Evolutionary conservation across 2,329 filamentous ascomycete genomes (phyloP), one percentile per base, ranked within the genome.

Genomic region (Aspergillus tubingensis): DNA sequence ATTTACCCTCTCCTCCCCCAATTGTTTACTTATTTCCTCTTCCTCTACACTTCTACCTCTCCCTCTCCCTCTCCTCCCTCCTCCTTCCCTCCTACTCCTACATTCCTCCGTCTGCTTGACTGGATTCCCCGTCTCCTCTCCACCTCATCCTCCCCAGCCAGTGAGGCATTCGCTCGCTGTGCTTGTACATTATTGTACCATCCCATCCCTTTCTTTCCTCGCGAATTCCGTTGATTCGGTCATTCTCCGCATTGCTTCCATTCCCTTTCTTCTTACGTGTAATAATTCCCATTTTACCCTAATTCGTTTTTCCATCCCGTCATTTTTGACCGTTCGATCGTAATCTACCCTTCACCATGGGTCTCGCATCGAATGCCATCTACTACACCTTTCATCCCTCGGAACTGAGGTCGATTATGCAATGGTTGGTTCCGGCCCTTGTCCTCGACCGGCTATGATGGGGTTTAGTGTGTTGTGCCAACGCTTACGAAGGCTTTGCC

Each of bases 321-420:
- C 32, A 36, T 27, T 49, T 19, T 38, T 38, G 50, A 44, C 60
- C 54, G 43, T 54, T 62, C 58, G 60, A 59, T 61, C 51, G 58
- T 68, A 53, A 43, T 50, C 55, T 58, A 32, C 47, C 27, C 47
- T 65, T 68, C 72, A 75, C 50, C 51, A 80, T 80, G 78, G 74
- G 75, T 66, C 64, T 74, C 67, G 68, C 79, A 58, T 73, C 77
- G 58, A 82, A 86, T 68, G 76, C 87, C 61, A 72, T 91, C 64
- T 95, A 94, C 81, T 91, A 88, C 71, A 77, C 88, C 60, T 80
- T 91, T 66, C 92, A 96, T 78, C 90, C 91, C 38, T 83, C 83
- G 67, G 85, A 96, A 80, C 80, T 96, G 75, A 88, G 91, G 72
- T 84, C 90, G 50, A 92, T 96, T 65, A 83, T 96, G 64, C 92